phyloP scores from a whole-genome alignment of 2,329 filamentous ascomycete species.

The Pleurostoma richardsiae region DNA sequence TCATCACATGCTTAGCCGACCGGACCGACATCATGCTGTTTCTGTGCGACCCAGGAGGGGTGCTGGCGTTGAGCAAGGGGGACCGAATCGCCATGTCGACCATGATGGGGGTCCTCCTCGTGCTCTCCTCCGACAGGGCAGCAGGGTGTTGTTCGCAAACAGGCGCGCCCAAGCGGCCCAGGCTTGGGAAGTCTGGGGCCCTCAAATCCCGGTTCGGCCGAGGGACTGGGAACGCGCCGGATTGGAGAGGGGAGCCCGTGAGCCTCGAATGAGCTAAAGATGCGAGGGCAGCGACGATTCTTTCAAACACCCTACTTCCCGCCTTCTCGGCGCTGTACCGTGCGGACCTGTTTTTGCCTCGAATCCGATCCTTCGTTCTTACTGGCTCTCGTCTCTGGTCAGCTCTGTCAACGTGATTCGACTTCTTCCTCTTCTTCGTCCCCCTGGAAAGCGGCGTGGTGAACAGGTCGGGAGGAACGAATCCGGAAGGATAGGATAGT shows the following conservation, averaged over 20 bases:
- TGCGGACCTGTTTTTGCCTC: slow-evolving; percentile 9
- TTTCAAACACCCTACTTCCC: slow-evolving; percentile 18
- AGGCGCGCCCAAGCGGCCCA: too few species aligned
- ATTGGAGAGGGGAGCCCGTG: not conserved
- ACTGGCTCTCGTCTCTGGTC: slow-evolving; percentile 13
- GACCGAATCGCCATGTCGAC: not conserved
- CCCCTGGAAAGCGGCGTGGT: slow-evolving; percentile 23
- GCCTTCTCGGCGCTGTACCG: slow-evolving; percentile 19
- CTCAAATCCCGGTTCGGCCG: too few species aligned
- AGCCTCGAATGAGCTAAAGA: not conserved
- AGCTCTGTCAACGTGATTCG: too few species aligned
- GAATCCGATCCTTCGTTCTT: slow-evolving; percentile 17
- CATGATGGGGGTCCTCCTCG: not conserved
- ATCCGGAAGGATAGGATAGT: slow-evolving; percentile 37
- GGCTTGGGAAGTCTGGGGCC: too few species aligned
- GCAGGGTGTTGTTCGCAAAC: too few species aligned
- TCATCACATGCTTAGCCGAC: slow-evolving; percentile 44
- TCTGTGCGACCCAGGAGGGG: slow-evolving; percentile 23
- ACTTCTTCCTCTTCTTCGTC: slow-evolving; percentile 42
- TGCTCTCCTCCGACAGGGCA: not conserved
- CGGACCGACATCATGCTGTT: slow-evolving; percentile 47
- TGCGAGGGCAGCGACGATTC: slow-evolving; percentile 15
- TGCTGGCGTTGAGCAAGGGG: not conserved
- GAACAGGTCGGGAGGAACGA: slow-evolving; percentile 31
- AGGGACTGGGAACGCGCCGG: too few species aligned